phyloP scores from a whole-genome alignment of 768 basidiomycete genomes.

The Porphyrellus cyaneotinctus region DNA sequence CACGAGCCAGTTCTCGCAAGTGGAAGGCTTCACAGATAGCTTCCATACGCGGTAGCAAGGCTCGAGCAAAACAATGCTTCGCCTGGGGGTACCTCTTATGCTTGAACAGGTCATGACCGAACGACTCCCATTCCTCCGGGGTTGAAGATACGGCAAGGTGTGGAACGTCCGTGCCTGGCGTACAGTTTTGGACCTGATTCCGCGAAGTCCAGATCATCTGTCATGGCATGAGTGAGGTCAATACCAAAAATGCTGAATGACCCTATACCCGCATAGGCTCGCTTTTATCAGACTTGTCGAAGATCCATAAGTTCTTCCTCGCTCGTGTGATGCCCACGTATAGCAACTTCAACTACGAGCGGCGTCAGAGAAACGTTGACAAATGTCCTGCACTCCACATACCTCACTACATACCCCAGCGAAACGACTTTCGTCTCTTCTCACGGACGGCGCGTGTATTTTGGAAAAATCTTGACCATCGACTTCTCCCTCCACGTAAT shows the following conservation, averaged over 20 bases:
- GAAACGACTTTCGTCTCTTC: slow-evolving; percentile 41
- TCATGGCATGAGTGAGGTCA: not conserved
- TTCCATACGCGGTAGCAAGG: slow-evolving; percentile 39
- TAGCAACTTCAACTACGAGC: slow-evolving; percentile 53
- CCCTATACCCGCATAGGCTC: slow-evolving; percentile 51
- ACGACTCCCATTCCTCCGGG: slow-evolving; percentile 42
- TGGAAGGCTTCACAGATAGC: slow-evolving; percentile 50
- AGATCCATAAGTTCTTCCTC: slow-evolving; percentile 66
- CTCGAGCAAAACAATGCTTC: slow-evolving; percentile 50
- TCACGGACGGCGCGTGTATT: slow-evolving; percentile 42
- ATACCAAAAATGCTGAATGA: not conserved
- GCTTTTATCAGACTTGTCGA: slow-evolving; percentile 53
- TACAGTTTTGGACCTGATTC: slow-evolving; percentile 44
- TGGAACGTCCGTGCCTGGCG: slow-evolving; percentile 46
- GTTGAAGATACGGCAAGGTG: slow-evolving; percentile 53
- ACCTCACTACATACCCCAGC: slow-evolving; percentile 59
- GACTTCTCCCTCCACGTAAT: slow-evolving; percentile 30
- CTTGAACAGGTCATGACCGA: slow-evolving; percentile 38
- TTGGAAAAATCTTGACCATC: slow-evolving; percentile 8
- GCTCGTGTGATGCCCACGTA: slow-evolving; percentile 73
- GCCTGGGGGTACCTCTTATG: slow-evolving; percentile 47
- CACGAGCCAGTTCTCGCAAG: slow-evolving; percentile 48
- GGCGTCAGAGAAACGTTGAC: not conserved
- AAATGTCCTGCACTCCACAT: slow-evolving; percentile 1
- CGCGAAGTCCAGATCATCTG: slow-evolving; percentile 52